phyloP scores from a whole-genome alignment of 2,329 filamentous ascomycete species.

The Aspergillus hortae region DNA sequence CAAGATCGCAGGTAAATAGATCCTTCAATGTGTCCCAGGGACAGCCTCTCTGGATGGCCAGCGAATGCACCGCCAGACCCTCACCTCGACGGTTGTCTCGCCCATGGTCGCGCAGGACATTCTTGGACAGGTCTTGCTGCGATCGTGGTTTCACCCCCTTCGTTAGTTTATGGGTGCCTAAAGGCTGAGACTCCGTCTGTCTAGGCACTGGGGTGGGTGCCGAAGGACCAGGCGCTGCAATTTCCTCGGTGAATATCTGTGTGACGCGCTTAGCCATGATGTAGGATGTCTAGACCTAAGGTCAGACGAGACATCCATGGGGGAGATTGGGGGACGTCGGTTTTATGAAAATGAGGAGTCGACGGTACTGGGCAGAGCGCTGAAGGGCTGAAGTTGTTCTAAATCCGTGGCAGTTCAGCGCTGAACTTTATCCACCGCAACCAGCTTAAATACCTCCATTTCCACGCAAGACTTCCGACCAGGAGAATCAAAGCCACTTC shows the following conservation, averaged over 20 bases:
- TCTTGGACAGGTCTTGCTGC: background rate
- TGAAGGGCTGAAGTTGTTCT: background rate
- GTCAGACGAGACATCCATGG: background rate
- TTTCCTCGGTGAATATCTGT: background rate
- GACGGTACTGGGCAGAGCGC: background rate
- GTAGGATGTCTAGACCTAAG: background rate
- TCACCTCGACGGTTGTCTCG: background rate
- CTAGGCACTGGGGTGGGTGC: background rate
- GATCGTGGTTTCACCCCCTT: background rate
- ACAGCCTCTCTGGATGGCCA: background rate
- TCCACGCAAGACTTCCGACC: background rate
- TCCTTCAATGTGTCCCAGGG: background rate
- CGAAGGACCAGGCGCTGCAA: background rate
- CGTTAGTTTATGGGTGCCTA: background rate
- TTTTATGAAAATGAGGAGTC: background rate
- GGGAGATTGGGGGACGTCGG: background rate
- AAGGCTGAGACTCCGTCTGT: background rate
- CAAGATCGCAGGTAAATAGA: conserved; percentile 10
- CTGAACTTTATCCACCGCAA: conserved; percentile 1
- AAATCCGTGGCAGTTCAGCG: background rate
- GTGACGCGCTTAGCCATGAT: background rate
- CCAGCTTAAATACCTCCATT: background rate
- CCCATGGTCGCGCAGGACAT: too few relatives aligned
- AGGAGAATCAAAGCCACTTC: background rate
- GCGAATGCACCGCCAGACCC: background rate